phyloP scores from a whole-genome alignment of 2,329 filamentous ascomycete genomes.

The Botryotinia convoluta region DNA sequence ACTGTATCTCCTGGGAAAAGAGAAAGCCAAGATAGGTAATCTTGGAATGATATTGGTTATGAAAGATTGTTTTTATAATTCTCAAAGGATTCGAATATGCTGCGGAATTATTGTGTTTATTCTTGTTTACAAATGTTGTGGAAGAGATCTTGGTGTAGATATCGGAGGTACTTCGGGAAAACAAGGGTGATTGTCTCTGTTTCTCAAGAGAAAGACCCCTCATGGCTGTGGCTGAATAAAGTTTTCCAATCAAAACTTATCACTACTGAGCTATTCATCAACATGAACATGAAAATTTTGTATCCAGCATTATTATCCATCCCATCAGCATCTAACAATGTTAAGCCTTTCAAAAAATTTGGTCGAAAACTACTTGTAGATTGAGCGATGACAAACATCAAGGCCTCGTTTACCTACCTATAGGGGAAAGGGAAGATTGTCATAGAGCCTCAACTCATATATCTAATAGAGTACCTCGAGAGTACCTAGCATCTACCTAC shows the following conservation, averaged over 20 bases:
- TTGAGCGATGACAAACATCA: not conserved
- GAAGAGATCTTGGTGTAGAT: not conserved
- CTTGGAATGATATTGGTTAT: not conserved
- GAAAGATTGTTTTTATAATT: not conserved
- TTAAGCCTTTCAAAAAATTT: not conserved
- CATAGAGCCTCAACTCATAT: conserved; percentile 10
- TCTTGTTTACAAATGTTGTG: not conserved
- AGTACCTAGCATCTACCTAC: not conserved
- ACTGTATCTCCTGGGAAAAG: not conserved
- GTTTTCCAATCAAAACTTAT: not conserved
- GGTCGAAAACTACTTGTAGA: not conserved
- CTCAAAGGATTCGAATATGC: not conserved
- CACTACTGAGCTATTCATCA: not conserved
- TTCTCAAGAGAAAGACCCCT: not conserved
- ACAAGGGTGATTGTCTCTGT: not conserved
- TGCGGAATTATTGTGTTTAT: not conserved
- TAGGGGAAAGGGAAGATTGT: not conserved
- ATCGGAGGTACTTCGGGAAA: not conserved
- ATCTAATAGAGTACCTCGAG: not conserved
- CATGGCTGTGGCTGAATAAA: not conserved
- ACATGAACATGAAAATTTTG: not conserved
- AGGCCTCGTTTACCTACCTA: conserved; percentile 2
- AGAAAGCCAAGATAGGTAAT: not conserved
- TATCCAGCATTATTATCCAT: not conserved
- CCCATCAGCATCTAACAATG: not conserved